phyloP scores from a whole-genome alignment of 192 early-diverging fungal species.

The Kickxella alabastrina region DNA sequence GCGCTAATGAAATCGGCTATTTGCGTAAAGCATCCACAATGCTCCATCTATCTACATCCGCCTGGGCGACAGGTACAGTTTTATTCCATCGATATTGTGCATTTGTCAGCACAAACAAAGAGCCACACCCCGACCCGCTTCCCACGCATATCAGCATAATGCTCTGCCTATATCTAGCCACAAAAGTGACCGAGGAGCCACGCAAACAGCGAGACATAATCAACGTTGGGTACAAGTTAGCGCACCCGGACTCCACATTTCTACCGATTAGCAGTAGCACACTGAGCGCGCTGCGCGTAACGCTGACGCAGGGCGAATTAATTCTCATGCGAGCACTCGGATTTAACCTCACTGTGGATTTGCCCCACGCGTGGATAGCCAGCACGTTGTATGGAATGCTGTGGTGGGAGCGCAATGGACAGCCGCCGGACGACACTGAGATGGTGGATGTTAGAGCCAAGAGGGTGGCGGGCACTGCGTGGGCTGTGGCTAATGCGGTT shows the following conservation, averaged over 20 bases:
- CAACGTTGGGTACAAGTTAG: conserved; percentile 24
- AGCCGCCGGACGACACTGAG: conserved; percentile 24
- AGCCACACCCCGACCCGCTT: background rate
- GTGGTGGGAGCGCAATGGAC: conserved; percentile 30
- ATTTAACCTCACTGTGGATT: conserved; percentile 28
- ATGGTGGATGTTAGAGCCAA: conserved; percentile 18
- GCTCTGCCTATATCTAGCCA: conserved; percentile 33
- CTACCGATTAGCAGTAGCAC: conserved; percentile 2
- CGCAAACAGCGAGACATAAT: conserved; percentile 34
- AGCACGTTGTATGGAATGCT: conserved; percentile 31
- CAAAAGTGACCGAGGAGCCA: conserved; percentile 40
- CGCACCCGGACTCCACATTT: conserved; percentile 5
- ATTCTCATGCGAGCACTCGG: conserved; percentile 17
- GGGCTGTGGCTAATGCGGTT: conserved; percentile 12
- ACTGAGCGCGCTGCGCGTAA: conserved; percentile 17
- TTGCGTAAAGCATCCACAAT: conserved; percentile 11
- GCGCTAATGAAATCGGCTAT: conserved; percentile 14
- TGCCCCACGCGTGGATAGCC: conserved; percentile 29
- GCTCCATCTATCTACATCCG: conserved; percentile 31
- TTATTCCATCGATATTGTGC: conserved; percentile 33
- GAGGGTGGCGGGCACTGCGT: conserved; percentile 9
- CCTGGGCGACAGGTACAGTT: conserved; percentile 25
- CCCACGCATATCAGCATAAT: conserved; percentile 22
- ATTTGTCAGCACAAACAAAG: background rate
- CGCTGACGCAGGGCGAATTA: conserved; percentile 27